Conservation (phyloP, 768 basidiomycete species). For the Lactarius hengduanensis region DNA sequence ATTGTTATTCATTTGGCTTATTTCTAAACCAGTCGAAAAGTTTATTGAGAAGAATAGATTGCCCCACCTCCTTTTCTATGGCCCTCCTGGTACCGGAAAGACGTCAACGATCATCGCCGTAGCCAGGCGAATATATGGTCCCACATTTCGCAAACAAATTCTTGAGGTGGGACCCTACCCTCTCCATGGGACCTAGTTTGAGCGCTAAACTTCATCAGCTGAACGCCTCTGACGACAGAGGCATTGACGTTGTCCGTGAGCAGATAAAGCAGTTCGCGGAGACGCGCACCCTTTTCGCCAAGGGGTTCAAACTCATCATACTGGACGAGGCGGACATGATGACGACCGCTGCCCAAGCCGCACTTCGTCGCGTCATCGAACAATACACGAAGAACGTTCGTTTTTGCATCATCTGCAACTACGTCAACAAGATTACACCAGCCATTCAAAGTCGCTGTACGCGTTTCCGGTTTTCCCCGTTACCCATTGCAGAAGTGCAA, state of each 20-base stretch:
- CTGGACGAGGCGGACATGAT: conserved; percentile 99
- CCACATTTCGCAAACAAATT: conserved; percentile 84
- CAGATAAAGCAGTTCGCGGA: conserved; percentile 99
- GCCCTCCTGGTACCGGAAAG: conserved; percentile 97
- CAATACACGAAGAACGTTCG: conserved; percentile 98
- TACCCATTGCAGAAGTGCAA: conserved; percentile 84
- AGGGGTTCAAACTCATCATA: conserved; percentile 96
- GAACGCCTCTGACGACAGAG: conserved; percentile 97
- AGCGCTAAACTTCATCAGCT: conserved; percentile 49
- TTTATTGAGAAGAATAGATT: conserved; percentile 94
- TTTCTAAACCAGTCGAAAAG: conserved; percentile 68
- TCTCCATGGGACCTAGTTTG: conserved; percentile 3
- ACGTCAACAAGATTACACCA: conserved; percentile 98
- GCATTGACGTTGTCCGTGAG: conserved; percentile 97
- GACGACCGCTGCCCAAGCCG: conserved; percentile 97
- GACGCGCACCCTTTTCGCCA: conserved; percentile 86
- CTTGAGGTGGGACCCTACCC: conserved; percentile 63
- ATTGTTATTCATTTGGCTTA: background rate
- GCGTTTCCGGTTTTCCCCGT: conserved; percentile 92
- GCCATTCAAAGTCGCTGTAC: conserved; percentile 99
- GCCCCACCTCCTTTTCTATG: conserved; percentile 95
- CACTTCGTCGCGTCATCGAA: conserved; percentile 94
- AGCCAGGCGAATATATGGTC: conserved; percentile 90
- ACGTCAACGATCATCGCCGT: conserved; percentile 97
- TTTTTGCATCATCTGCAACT: conserved; percentile 99